A percentile compares a stretch with the other conserved stretches of the same genome.
Conservation (phyloP, 352 stramenopile species). For the Phytophthora melonis region DNA sequence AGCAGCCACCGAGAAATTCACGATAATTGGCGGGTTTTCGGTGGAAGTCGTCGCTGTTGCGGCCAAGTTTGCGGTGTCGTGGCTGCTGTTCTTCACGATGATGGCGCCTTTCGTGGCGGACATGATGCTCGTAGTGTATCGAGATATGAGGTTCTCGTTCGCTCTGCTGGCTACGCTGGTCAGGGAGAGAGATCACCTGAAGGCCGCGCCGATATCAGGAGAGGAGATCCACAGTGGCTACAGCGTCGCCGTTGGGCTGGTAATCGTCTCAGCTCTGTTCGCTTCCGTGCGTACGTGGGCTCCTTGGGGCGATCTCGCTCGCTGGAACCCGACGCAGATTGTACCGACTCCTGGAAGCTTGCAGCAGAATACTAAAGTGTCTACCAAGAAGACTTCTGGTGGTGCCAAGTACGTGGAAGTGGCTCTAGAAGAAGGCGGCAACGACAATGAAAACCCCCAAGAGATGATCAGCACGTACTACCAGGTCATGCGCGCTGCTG, state of each 20-base stretch:
- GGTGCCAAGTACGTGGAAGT: constrained; percentile 9
- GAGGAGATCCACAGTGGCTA: constrained; percentile 40
- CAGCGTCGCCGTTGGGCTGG: constrained; percentile 14
- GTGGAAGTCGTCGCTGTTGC: constrained; percentile 1
- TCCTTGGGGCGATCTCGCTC: constrained; percentile 6
- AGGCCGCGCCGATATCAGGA: constrained; percentile 34
- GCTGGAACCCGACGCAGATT: constrained; percentile 14
- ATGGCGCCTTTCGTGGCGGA: constrained; percentile 41
- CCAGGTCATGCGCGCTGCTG: neutral
- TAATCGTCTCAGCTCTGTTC: constrained; percentile 15
- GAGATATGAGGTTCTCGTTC: constrained; percentile 47
- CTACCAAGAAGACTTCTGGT: neutral
- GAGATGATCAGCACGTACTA: neutral
- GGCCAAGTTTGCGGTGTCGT: neutral
- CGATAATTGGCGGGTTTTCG: neutral
- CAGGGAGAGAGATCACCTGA: constrained; percentile 39
- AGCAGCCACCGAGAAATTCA: neutral
- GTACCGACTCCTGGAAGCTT: neutral
- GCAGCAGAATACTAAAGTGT: neutral
- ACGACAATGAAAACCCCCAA: neutral
- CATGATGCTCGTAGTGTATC: constrained; percentile 41
- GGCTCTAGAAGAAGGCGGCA: neutral
- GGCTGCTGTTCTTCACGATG: constrained; percentile 29
- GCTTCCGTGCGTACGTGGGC: constrained; percentile 2
- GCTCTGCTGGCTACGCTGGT: constrained; percentile 28